Conservation (phyloP, 352 stramenopile species). For the Pseudoperonospora humuli region DNA sequence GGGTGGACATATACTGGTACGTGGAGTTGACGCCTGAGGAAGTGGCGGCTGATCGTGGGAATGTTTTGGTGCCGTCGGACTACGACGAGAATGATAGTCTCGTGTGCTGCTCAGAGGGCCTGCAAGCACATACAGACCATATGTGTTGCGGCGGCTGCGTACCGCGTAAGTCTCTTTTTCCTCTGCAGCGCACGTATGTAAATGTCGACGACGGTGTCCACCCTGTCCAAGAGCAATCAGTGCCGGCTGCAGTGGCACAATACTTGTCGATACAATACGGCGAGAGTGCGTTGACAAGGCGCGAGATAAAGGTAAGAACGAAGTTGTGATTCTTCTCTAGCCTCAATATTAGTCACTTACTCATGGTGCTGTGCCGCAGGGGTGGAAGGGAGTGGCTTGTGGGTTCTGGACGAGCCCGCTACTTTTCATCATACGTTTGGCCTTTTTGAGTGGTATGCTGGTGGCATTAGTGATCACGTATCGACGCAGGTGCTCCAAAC, state of each 20-base stretch:
- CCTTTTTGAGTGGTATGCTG: conserved; percentile 31
- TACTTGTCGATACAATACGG: conserved; percentile 72
- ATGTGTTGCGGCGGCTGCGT: conserved; percentile 77
- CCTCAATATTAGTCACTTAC: not conserved
- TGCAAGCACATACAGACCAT: conserved; percentile 50
- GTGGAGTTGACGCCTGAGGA: conserved; percentile 42
- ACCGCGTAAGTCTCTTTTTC: conserved; percentile 49
- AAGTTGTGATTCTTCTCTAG: not conserved
- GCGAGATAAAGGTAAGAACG: conserved; percentile 65
- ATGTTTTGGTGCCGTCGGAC: conserved; percentile 43
- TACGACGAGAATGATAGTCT: conserved; percentile 63
- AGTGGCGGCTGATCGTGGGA: conserved; percentile 33
- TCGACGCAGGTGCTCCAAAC: conserved; percentile 21
- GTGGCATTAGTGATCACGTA: conserved; percentile 31
- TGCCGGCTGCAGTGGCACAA: conserved; percentile 46
- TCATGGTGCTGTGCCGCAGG: conserved; percentile 24
- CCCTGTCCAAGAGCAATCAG: conserved; percentile 40
- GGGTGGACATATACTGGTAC: conserved; percentile 83
- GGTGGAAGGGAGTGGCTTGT: conserved; percentile 73
- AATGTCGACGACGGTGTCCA: conserved; percentile 37
- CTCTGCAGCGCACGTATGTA: conserved; percentile 39
- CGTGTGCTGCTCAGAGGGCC: conserved; percentile 63
- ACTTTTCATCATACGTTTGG: conserved; percentile 50
- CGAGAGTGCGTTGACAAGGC: conserved; percentile 35
- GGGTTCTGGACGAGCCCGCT: conserved; percentile 66